phyloP scores from a whole-genome alignment of 768 basidiomycete genomes.

The Tylopilus vinaceipallidus region DNA sequence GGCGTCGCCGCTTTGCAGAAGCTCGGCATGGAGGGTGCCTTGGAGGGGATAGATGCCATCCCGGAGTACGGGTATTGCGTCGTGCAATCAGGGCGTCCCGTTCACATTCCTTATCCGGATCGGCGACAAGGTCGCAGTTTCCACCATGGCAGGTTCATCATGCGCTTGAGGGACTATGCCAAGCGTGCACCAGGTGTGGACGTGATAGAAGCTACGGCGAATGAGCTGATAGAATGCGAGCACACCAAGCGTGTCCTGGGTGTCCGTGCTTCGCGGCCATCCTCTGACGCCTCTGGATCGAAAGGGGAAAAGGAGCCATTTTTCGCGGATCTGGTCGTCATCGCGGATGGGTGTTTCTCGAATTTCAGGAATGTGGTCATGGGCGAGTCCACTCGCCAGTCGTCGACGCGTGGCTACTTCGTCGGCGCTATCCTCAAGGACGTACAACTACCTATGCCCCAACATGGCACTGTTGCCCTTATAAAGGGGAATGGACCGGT shows the following conservation, averaged over 20 bases:
- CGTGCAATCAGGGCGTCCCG: conserved; percentile 54
- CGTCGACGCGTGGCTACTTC: conserved; percentile 72
- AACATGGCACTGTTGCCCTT: conserved; percentile 83
- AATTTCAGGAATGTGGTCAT: conserved; percentile 81
- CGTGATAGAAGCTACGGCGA: conserved; percentile 82
- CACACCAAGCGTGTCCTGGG: conserved; percentile 56
- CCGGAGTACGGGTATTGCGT: conserved; percentile 86
- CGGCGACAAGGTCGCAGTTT: conserved; percentile 77
- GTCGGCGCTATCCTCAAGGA: conserved; percentile 84
- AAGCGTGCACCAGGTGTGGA: conserved; percentile 62
- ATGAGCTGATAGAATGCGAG: conserved; percentile 65
- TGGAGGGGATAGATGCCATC: conserved; percentile 89
- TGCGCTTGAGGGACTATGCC: conserved; percentile 70
- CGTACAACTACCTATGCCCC: conserved; percentile 64
- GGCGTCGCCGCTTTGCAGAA: conserved; percentile 73
- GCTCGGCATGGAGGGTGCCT: conserved; percentile 72
- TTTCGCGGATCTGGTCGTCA: conserved; percentile 74
- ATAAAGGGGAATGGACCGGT: conserved; percentile 84
- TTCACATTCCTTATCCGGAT: conserved; percentile 87
- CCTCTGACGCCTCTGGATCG: conserved; percentile 31
- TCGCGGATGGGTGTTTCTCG: conserved; percentile 95
- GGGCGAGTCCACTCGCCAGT: conserved; percentile 46
- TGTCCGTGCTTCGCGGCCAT: conserved; percentile 53
- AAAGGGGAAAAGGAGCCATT: conserved; percentile 50
- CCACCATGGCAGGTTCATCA: conserved; percentile 91